These are phyloP conservation scores for Ophiostoma piceae DNA, from an alignment of 2,329 filamentous ascomycete species.

Conservation along the genomic window DNA sequence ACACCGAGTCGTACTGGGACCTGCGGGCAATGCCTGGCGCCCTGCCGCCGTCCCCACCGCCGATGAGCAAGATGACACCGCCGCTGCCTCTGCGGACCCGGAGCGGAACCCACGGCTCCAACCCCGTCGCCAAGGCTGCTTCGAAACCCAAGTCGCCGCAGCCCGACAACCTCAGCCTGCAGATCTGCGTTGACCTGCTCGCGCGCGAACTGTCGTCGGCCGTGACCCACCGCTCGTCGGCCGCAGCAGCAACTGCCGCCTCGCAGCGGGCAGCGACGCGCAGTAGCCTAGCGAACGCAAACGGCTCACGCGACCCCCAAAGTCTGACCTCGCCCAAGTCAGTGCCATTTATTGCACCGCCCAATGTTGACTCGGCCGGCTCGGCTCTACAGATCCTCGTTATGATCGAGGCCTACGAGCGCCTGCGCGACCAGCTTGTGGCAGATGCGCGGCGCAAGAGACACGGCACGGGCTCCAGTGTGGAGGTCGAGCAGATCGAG, in stretches of 20 bases:
- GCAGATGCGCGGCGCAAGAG: slow-evolving; percentile 28
- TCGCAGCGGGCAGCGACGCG: slow-evolving; percentile 19
- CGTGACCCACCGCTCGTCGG: slow-evolving; percentile 27
- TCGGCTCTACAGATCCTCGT: slow-evolving; percentile 49
- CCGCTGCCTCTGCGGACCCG: slow-evolving; percentile 18
- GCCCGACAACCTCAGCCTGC: slow-evolving; percentile 41
- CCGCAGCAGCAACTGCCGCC: slow-evolving; percentile 12
- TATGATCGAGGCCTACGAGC: slow-evolving; percentile 57
- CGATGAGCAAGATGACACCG: slow-evolving; percentile 7
- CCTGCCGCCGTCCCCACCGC: background rate
- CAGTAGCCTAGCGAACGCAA: slow-evolving; percentile 9
- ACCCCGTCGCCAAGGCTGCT: background rate
- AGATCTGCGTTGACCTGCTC: slow-evolving; percentile 49
- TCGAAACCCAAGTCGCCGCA: slow-evolving; percentile 22
- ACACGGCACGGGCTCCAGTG: slow-evolving; percentile 24
- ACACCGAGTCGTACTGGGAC: slow-evolving; percentile 9
- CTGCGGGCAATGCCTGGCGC: slow-evolving; percentile 1
- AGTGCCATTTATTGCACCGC: slow-evolving; percentile 24
- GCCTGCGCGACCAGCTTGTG: slow-evolving; percentile 44
- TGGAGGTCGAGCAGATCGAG: slow-evolving; percentile 35
- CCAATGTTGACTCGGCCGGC: slow-evolving; percentile 31
- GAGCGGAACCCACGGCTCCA: slow-evolving; percentile 12
- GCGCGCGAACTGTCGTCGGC: slow-evolving; percentile 46
- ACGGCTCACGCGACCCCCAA: background rate
- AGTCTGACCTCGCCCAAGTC: background rate